Conservation (phyloP, 2,329 filamentous ascomycete species). For the Fusarium chlamydosporum region DNA sequence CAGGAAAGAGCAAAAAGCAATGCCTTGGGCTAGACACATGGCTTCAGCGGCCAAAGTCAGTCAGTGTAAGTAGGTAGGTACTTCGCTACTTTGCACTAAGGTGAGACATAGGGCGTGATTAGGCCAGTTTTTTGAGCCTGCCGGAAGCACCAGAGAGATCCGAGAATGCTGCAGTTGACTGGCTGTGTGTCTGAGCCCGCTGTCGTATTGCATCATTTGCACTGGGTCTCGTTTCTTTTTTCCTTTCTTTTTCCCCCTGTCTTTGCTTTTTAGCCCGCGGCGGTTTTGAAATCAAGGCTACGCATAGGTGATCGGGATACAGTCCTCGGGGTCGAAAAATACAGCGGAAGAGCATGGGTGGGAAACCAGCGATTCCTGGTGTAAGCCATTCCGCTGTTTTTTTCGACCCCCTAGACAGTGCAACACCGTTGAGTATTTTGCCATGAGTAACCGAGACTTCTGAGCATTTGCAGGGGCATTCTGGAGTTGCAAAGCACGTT, state of each 20-base stretch:
- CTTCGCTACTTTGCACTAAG: constrained; percentile 26
- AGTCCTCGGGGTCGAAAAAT: too few species aligned
- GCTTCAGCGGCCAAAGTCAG: constrained; percentile 39
- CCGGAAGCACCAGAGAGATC: constrained; percentile 41
- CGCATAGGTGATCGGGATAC: constrained; percentile 15
- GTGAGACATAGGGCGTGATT: constrained; percentile 48
- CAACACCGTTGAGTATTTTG: constrained; percentile 20
- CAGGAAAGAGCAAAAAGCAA: constrained; percentile 40
- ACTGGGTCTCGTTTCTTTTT: constrained; percentile 28
- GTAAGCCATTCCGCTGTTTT: too few species aligned
- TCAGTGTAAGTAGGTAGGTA: not conserved
- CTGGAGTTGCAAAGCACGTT: constrained; percentile 19
- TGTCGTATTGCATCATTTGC: constrained; percentile 47
- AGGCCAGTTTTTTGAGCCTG: constrained; percentile 38
- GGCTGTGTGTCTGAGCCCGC: constrained; percentile 38
- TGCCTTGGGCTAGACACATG: constrained; percentile 37
- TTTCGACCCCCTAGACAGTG: too few species aligned
- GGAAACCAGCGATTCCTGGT: too few species aligned
- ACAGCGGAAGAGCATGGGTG: too few species aligned
- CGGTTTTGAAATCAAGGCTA: constrained; percentile 25
- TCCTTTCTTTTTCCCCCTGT: constrained; percentile 10
- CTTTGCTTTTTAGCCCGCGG: constrained; percentile 34
- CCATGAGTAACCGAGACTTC: constrained; percentile 15
- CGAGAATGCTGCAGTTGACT: constrained; percentile 38
- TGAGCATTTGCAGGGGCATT: constrained; percentile 16